Conservation (phyloP, 176 grass and related monocot species). For the Juncus effusus region DNA sequence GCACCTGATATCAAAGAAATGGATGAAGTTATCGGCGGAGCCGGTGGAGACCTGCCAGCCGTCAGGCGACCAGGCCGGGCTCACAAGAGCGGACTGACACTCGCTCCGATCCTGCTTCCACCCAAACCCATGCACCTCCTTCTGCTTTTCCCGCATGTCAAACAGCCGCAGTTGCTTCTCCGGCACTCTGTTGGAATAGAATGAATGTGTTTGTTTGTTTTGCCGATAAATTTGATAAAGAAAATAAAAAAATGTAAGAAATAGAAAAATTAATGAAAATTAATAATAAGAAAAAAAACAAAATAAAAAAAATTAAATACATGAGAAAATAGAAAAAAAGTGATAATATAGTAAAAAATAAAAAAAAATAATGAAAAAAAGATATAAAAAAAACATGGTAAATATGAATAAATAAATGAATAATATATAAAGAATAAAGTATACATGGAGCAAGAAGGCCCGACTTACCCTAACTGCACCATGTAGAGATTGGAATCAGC, state of each 20-base stretch:
- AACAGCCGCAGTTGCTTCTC: conserved; percentile 75
- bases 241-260: too few relatives aligned
- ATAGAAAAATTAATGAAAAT: too few relatives aligned
- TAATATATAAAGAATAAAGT: conserved; percentile 18
- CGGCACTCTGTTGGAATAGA: conserved; percentile 38
- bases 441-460: conserved; percentile 56
- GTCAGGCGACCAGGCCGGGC: conserved; percentile 43
- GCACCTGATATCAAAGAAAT: conserved; percentile 29
- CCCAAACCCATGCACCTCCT: conserved; percentile 65
- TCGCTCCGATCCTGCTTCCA: conserved; percentile 90
- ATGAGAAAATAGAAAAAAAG: conserved; percentile 73
- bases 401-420: too few relatives aligned
- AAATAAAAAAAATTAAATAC: conserved; percentile 44
- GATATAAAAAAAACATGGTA: too few relatives aligned
- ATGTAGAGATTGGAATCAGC: conserved; percentile 82
- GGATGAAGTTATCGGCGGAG: conserved; percentile 21
- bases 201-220: too few relatives aligned
- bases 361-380: too few relatives aligned
- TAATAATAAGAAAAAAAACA: too few relatives aligned
- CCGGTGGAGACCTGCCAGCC: conserved; percentile 25
- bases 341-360: conserved; percentile 47
- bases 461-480: conserved; percentile 94
- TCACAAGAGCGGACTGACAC: conserved; percentile 91
- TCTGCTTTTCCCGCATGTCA: conserved; percentile 68
- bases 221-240: too few relatives aligned